Conservation (phyloP, 768 basidiomycete species). For the Agaricus subrufescens region DNA sequence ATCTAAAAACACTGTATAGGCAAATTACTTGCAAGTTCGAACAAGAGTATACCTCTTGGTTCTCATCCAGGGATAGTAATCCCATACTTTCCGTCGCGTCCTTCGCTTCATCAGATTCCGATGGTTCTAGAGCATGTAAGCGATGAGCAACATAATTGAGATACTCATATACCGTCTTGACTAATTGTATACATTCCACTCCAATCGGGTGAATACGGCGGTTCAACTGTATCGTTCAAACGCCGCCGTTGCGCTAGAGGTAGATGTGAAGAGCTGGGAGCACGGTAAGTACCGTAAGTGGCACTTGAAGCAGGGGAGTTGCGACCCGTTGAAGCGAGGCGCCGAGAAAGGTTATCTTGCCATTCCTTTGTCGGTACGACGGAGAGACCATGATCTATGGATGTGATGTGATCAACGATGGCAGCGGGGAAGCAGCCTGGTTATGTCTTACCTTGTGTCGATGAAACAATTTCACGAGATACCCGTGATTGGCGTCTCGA, state of each 20-base stretch:
- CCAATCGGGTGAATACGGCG: constrained; percentile 39
- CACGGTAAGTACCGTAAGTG: constrained; percentile 15
- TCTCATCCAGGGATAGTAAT: constrained; percentile 70
- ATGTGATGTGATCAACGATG: not conserved
- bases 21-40: not conserved
- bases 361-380: constrained; percentile 70
- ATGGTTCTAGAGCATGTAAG: not conserved
- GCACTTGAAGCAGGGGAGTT: constrained; percentile 15
- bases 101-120: constrained; percentile 31
- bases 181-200: constrained; percentile 59
- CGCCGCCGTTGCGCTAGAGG: constrained; percentile 41
- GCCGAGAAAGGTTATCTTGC: constrained; percentile 68
- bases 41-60: constrained; percentile 51
- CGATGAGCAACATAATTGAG: not conserved
- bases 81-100: constrained; percentile 58
- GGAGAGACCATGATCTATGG: constrained; percentile 53
- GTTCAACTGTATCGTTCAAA: constrained; percentile 29
- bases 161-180: constrained; percentile 16
- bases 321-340: constrained; percentile 34
- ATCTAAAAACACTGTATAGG: constrained; percentile 40
- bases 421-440: not conserved
- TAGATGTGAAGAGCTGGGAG: constrained; percentile 11
- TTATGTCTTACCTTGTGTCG: constrained; percentile 44
- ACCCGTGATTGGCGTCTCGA: constrained; percentile 71
- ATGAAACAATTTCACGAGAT: constrained; percentile 77